Evolutionary conservation across 306 rosid species (phyloP).

Genomic region (Inga leiocalycina): DNA sequence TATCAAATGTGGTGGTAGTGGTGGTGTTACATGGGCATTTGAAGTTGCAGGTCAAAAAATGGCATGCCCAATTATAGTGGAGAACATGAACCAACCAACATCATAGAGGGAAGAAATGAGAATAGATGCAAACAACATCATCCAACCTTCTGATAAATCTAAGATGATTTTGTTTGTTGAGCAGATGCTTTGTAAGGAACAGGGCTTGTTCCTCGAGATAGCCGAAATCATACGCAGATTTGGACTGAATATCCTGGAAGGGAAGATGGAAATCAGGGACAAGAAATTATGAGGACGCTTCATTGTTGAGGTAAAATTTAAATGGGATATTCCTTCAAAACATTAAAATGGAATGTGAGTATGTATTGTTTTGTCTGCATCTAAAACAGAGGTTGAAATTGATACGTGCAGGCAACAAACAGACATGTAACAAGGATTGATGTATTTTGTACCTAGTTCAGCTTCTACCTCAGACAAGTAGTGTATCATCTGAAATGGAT

Average conservation of each 20-base stretch:
- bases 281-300: constrained; percentile 77
- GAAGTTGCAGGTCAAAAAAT: constrained; percentile 68
- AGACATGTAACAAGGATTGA: constrained; percentile 71
- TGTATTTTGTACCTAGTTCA: constrained; percentile 71
- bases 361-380: not conserved
- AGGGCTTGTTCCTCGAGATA: constrained; percentile 78
- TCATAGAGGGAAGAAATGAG: constrained; percentile 62
- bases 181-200: constrained; percentile 83
- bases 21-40: constrained; percentile 67
- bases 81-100: constrained; percentile 73
- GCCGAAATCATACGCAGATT: constrained; percentile 61
- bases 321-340: not conserved
- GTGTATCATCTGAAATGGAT: constrained; percentile 38
- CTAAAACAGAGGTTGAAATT: constrained; percentile 19
- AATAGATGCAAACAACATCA: not conserved
- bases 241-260: constrained; percentile 79
- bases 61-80: constrained; percentile 83
- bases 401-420: constrained; percentile 52
- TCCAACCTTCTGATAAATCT: not conserved
- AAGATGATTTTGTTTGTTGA: constrained; percentile 23
- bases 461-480: constrained; percentile 59
- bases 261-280: constrained; percentile 66
- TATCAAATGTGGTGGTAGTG: constrained; percentile 22
- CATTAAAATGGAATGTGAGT: not conserved
- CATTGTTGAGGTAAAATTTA: constrained; percentile 67